Percentiles rank a stretch among this genome's conserved stretches.
These are phyloP conservation scores for Verticillium tricorpus DNA, from an alignment of 2,329 filamentous ascomycete species.

Conservation along the genomic window DNA sequence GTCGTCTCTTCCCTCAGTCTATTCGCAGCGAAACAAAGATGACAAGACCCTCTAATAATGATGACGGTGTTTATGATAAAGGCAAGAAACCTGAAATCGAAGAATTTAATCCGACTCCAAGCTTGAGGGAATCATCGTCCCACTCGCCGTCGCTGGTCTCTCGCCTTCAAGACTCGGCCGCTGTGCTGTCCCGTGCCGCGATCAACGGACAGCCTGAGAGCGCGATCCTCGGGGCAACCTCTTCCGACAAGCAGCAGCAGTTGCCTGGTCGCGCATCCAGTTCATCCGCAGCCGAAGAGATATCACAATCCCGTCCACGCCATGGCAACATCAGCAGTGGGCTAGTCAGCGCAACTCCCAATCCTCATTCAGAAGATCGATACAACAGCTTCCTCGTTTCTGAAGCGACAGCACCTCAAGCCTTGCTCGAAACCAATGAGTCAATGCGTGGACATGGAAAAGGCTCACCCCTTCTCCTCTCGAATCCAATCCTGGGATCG, in stretches of 20 bases:
- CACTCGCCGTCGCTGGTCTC: not conserved
- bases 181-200: not conserved
- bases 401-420: not conserved
- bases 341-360: not conserved
- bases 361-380: conserved; percentile 11
- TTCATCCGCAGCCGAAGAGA: not conserved
- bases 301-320: not conserved
- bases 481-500: not conserved
- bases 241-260: not conserved
- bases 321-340: not conserved
- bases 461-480: not conserved
- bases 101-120: not conserved
- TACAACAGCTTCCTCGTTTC: conserved; percentile 3
- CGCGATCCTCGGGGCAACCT: not conserved
- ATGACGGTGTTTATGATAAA: not conserved
- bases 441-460: not conserved
- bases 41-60: not conserved
- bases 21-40: not conserved
- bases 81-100: not conserved
- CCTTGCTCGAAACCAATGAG: not conserved
- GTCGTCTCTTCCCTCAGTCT: not conserved
- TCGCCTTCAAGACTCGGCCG: not conserved
- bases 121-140: too few species aligned
- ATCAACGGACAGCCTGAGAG: not conserved
- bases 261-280: not conserved